Evolutionary conservation across 768 basidiomycete genomes (phyloP).

Genomic region (Tulasnella sp.): DNA sequence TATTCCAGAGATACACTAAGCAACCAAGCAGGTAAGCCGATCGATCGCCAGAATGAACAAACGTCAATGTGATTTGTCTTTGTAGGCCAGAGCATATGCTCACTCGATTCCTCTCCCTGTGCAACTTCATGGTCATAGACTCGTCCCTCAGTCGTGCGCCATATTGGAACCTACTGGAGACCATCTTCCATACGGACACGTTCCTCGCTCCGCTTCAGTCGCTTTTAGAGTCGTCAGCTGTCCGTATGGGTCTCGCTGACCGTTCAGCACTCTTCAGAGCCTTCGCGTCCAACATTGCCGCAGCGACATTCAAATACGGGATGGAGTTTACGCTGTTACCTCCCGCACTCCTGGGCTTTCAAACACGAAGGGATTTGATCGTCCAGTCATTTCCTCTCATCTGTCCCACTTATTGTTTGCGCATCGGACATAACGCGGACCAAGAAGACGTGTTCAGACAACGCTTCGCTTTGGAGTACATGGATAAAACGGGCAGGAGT

Average conservation of each 20-base stretch:
- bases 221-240: constrained; percentile 50
- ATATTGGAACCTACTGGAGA: constrained; percentile 82
- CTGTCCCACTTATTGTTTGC: constrained; percentile 2
- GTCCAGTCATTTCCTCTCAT: constrained; percentile 30
- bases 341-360: constrained; percentile 64
- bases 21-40: not conserved
- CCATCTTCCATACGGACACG: constrained; percentile 27
- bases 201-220: constrained; percentile 32
- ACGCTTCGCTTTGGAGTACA: constrained; percentile 5
- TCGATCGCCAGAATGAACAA: no score
- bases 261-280: constrained; percentile 59
- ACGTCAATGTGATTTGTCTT: not conserved
- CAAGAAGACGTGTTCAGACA: not conserved
- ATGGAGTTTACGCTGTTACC: constrained; percentile 46
- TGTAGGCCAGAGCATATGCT: constrained; percentile 63
- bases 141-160: constrained; percentile 66
- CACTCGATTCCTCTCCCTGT: constrained; percentile 57
- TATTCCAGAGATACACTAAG: not conserved
- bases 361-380: constrained; percentile 52
- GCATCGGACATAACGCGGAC: not conserved
- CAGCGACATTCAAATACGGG: constrained; percentile 48
- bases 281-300: constrained; percentile 67
- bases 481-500: not conserved
- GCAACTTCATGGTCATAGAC: constrained; percentile 69
- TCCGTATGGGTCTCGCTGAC: constrained; percentile 50